Conservation (phyloP, 352 stramenopile species). For the Albugo laibachii region DNA sequence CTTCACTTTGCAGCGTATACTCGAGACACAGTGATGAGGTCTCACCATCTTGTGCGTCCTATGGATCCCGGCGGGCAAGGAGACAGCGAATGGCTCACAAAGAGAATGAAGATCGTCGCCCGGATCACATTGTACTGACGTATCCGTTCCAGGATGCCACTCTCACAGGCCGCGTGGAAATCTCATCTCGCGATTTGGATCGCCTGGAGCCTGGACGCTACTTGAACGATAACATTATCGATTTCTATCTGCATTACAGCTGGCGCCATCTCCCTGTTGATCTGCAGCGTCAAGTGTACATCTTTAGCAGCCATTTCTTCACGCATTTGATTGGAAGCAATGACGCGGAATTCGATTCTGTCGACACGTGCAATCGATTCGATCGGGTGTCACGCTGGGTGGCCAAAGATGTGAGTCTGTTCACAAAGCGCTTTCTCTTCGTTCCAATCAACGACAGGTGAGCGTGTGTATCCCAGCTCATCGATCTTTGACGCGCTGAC, state of each 20-base stretch:
- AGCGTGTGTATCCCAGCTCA: neutral
- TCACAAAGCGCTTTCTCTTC: slow-evolving; percentile 73
- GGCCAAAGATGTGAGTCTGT: slow-evolving; percentile 72
- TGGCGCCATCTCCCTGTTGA: slow-evolving; percentile 39
- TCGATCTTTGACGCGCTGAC: neutral
- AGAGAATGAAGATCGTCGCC: slow-evolving; percentile 5
- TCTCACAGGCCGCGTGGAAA: slow-evolving; percentile 23
- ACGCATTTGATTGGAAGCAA: slow-evolving; percentile 68
- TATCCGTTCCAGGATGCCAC: slow-evolving; percentile 46
- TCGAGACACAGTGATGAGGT: neutral
- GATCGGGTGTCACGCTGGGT: slow-evolving; percentile 16
- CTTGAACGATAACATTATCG: slow-evolving; percentile 86
- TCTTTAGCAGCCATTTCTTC: slow-evolving; percentile 94
- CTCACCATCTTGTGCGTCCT: slow-evolving; percentile 3
- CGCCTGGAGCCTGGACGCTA: slow-evolving; percentile 80
- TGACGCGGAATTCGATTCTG: slow-evolving; percentile 11
- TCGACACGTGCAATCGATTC: slow-evolving; percentile 5
- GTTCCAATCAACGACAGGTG: slow-evolving; percentile 82
- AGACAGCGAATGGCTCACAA: slow-evolving; percentile 7
- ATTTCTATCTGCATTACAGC: slow-evolving; percentile 83
- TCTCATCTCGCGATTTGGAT: slow-evolving; percentile 77
- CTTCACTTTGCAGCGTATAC: neutral
- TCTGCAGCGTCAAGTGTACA: slow-evolving; percentile 59
- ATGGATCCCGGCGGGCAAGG: slow-evolving; percentile 6
- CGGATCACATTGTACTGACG: slow-evolving; percentile 12